phyloP scores from a whole-genome alignment of 139 green algal species.

The Ettlia oleoabundans region DNA sequence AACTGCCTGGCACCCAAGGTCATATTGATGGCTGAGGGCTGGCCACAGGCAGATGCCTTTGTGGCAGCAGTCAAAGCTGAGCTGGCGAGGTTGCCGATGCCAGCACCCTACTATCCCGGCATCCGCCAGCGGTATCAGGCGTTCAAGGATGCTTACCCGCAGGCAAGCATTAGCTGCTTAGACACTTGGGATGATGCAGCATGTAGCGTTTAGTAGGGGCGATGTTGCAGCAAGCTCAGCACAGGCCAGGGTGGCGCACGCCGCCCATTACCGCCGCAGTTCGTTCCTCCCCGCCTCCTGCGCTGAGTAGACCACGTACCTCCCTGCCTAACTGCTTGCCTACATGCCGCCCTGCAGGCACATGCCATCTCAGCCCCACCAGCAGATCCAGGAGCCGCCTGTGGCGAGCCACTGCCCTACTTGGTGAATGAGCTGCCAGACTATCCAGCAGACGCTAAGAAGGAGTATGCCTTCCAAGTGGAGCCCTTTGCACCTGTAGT shows the following conservation, averaged over 20 bases:
- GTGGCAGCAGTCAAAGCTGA: constrained; percentile 33
- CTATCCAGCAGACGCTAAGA: constrained; percentile 20
- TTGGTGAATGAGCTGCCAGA: constrained; percentile 48
- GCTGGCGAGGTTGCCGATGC: constrained; percentile 25
- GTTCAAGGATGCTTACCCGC: constrained; percentile 43
- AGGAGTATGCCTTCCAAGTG: constrained; percentile 52
- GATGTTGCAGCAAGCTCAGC: too few species aligned
- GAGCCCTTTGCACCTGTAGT: constrained; percentile 58
- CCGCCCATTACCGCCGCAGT: too few species aligned
- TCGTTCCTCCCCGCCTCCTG: not conserved
- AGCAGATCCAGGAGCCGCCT: not conserved
- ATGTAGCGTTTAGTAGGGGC: too few species aligned
- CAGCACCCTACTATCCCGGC: constrained; percentile 53
- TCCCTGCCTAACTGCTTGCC: too few species aligned
- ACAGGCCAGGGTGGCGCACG: too few species aligned
- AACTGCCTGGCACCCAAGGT: constrained; percentile 50
- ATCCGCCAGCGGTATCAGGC: constrained; percentile 44
- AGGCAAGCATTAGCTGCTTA: not conserved
- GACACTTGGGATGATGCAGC: too few species aligned
- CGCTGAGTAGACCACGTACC: not conserved
- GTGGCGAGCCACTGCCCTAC: constrained; percentile 43
- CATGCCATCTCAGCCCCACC: constrained; percentile 7
- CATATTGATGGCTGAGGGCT: constrained; percentile 48
- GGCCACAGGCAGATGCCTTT: constrained; percentile 44
- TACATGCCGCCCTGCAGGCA: not conserved